Base-by-base conservation (phyloP, 2,329 filamentous ascomycete genomes). In the Fusarium dimerum region DNA sequence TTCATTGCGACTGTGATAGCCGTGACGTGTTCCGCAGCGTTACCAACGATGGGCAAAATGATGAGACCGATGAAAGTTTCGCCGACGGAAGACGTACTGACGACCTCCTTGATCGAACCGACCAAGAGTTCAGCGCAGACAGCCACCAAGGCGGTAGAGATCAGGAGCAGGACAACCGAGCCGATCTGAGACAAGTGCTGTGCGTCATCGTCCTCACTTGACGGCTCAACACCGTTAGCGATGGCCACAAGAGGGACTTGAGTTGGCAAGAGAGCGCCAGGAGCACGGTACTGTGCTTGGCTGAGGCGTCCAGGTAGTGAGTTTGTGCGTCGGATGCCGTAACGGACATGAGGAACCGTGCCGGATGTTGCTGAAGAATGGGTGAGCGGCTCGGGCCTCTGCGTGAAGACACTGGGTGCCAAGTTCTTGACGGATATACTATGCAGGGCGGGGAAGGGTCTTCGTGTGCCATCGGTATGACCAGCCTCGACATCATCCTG, bases 41-140 rank as follows among this genome's bases (percentile, higher is more conserved):
- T 90, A 48, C 87, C 87, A 13, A 89, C 86, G 51, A 90, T 87
- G 9, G 87, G 87, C 2, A 90, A 75, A 54, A 90, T 82, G 60
- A 90, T 89, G 13, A 90, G 76, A 57, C 87, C 87, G 48, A 90
- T 86, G 55, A 89, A 89, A 6, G 81, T 80, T 66, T 89, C 84
- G 51, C 82, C 80, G 7, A 90, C 70, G 0, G 77, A 76, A 43
- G 79, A 80, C 15, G 76, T 75, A 16, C 66, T 70, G 5, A 87
- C 81, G 1, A 89, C 81, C 13, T 80, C 82, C 59, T 85, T 76
- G 66, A 90, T 89, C 41, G 83, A 85, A 53, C 79, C 80, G 18
- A 89, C 85, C 65, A 90, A 81, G 65, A 88, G 87, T 63, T 89
- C 86, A 56, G 87, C 87, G 63, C 87, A 89, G 3, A 82, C 70